These are phyloP conservation scores for Gossypium anomalum DNA, from an alignment of 345 rosid genomes.

Conservation along the genomic window DNA sequence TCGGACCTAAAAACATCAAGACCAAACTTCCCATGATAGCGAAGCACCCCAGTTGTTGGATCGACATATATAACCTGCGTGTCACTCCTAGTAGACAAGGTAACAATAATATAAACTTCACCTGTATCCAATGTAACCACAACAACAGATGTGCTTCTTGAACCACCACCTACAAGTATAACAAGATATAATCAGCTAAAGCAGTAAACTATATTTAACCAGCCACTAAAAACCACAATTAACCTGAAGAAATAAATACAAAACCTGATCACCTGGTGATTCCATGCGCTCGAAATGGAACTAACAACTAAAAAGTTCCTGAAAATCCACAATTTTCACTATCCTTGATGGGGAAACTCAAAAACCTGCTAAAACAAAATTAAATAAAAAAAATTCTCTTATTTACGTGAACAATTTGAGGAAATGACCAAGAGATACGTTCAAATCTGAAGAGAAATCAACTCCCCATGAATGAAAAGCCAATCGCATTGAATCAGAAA, in stretches of 20 bases:
- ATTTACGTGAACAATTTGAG: not conserved
- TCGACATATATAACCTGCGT: constrained; percentile 84
- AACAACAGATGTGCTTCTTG: constrained; percentile 62
- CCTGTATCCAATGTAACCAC: constrained; percentile 65
- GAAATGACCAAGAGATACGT: not conserved
- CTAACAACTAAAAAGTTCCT: not conserved
- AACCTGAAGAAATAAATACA: not conserved
- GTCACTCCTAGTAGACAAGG: constrained; percentile 55
- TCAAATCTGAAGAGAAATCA: not conserved
- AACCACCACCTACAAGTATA: constrained; percentile 47
- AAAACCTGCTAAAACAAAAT: constrained; percentile 4
- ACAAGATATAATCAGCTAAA: constrained; percentile 7
- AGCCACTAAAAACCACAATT: not conserved
- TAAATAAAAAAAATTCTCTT: not conserved
- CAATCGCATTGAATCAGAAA: constrained; percentile 1
- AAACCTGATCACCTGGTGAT: constrained; percentile 19
- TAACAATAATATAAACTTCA: constrained; percentile 70
- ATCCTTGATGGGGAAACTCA: not conserved
- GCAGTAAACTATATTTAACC: not conserved
- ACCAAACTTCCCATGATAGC: constrained; percentile 64
- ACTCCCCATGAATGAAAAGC: not conserved
- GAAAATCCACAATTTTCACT: constrained; percentile 9
- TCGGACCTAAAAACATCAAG: constrained; percentile 65
- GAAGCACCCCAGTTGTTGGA: constrained; percentile 76
- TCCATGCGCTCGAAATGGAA: constrained; percentile 15